Conservation (phyloP, 2,329 filamentous ascomycete genomes). For the Geosmithia morbida region DNA sequence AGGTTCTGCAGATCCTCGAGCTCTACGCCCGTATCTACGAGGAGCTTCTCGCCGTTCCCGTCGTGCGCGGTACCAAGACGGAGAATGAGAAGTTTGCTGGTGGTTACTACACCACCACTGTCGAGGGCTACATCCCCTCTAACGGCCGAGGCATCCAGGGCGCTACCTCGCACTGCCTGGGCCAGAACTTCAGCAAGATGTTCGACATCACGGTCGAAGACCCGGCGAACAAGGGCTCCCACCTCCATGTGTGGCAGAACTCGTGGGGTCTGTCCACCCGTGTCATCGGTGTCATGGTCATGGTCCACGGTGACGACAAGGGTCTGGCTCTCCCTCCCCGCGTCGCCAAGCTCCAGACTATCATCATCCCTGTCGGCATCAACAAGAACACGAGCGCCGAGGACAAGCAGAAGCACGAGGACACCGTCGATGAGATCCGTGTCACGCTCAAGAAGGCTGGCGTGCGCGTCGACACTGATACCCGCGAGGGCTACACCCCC, state of each 20-base stretch:
- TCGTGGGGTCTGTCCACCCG: constrained; percentile 97
- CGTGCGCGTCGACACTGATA: constrained; percentile 68
- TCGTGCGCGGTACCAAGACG: constrained; percentile 88
- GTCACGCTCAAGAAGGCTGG: constrained; percentile 55
- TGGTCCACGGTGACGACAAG: constrained; percentile 94
- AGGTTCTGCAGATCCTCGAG: constrained; percentile 87
- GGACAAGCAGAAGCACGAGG: constrained; percentile 61
- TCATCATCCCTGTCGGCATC: constrained; percentile 86
- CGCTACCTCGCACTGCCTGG: constrained; percentile 84
- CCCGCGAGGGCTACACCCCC: constrained; percentile 81
- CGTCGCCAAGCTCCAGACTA: constrained; percentile 71
- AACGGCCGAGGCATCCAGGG: constrained; percentile 96
- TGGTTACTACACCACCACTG: constrained; percentile 90
- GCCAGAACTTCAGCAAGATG: constrained; percentile 99
- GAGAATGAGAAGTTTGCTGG: constrained; percentile 98
- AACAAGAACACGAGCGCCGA: constrained; percentile 76
- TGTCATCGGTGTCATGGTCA: constrained; percentile 96
- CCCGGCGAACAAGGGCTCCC: constrained; percentile 63
- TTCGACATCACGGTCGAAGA: constrained; percentile 97
- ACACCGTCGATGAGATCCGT: constrained; percentile 59
- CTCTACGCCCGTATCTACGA: constrained; percentile 88
- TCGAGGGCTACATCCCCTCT: constrained; percentile 91
- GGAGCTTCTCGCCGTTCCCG: constrained; percentile 83
- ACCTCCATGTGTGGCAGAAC: constrained; percentile 93
- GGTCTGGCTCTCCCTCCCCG: constrained; percentile 86